Conservation (phyloP, 768 basidiomycete species). For the Royoungia palumana region DNA sequence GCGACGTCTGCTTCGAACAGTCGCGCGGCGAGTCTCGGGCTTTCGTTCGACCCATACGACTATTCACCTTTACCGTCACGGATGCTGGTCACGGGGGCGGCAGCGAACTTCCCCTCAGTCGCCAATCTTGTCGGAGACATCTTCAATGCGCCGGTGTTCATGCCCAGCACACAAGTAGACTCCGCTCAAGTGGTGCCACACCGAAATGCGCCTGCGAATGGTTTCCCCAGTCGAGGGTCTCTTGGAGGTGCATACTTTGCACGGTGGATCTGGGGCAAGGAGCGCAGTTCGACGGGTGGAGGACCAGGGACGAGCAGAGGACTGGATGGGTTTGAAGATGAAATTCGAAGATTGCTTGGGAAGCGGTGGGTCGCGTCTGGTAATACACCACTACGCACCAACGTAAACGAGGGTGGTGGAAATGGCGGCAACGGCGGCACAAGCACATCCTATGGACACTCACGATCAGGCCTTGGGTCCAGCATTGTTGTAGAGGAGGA, state of each 20-base stretch:
- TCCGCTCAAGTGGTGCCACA: conserved; percentile 69
- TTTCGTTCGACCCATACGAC: conserved; percentile 81
- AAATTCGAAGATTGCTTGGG: conserved; percentile 64
- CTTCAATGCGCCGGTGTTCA: conserved; percentile 77
- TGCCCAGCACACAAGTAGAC: conserved; percentile 73
- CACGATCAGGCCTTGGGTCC: conserved; percentile 50
- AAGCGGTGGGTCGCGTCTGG: conserved; percentile 73
- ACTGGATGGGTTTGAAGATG: conserved; percentile 72
- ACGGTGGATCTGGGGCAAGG: conserved; percentile 82
- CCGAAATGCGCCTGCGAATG: conserved; percentile 67
- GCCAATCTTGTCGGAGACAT: conserved; percentile 78
- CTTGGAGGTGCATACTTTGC: conserved; percentile 78
- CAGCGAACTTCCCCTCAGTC: conserved; percentile 80
- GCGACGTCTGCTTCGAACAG: conserved; percentile 14
- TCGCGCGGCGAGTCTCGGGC: conserved; percentile 46
- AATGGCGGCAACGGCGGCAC: conserved; percentile 62
- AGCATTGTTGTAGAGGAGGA: conserved; percentile 67
- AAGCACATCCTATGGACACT: conserved; percentile 62
- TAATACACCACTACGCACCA: conserved; percentile 57
- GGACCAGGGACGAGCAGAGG: conserved; percentile 34
- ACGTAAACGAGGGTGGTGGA: conserved; percentile 46
- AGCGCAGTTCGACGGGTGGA: conserved; percentile 36
- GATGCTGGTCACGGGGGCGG: conserved; percentile 71
- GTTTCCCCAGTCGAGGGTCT: conserved; percentile 66
- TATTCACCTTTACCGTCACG: conserved; percentile 59